Evolutionary conservation across 352 stramenopile genomes (phyloP), one percentile per base, ranked within the genome.

Genomic region (Globisporangium paroecandrum): DNA sequence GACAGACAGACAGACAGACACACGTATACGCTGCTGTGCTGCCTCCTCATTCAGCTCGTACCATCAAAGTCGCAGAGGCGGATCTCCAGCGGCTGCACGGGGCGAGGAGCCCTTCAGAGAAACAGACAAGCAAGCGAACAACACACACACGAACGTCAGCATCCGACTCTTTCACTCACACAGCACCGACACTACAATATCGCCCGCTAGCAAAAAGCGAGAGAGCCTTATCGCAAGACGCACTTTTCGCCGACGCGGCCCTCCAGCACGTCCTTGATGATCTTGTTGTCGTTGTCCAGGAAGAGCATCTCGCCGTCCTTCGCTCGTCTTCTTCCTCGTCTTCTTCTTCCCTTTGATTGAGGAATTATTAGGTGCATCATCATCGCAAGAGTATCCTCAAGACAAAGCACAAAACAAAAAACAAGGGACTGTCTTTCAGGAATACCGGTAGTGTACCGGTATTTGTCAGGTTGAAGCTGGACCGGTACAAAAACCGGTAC

Each of bases 251-350:
- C 87, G 49, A 95, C 49, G 38, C 85, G 85, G 24, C 79, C 82
- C 62, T 85, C 72, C 9, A 95, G 73, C 56, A 95, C 84, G 75
- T 93, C 85, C 75, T 93, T 92, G 46, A 95, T 82, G 71, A 95
- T 93, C 81, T 95, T 95, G 80, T 93, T 93, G 73, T 94, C 85
- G 65, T 83, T 77, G 72, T 95, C 87, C 32, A 95, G 77, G 74
- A 93, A 93, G 60, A 95, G 74, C 87, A 95, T 95, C 47, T 43
- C 61, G 43, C 13, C 65, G 3, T 56, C 29, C 4, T 60, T 18
- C 18, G 13, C 46, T 60, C 47, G 22, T 66, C 57, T 57, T 49
- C 47, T 59, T 51, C 36, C 47, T 70, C 59, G 22, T 65, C 62
- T 79, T 76, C 73, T 65, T 73, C 71, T 65, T 32, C 68, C 49